Conservation (phyloP, 1,284 basidiomycete genomes). For the Kalmanozyma brasiliensis region DNA sequence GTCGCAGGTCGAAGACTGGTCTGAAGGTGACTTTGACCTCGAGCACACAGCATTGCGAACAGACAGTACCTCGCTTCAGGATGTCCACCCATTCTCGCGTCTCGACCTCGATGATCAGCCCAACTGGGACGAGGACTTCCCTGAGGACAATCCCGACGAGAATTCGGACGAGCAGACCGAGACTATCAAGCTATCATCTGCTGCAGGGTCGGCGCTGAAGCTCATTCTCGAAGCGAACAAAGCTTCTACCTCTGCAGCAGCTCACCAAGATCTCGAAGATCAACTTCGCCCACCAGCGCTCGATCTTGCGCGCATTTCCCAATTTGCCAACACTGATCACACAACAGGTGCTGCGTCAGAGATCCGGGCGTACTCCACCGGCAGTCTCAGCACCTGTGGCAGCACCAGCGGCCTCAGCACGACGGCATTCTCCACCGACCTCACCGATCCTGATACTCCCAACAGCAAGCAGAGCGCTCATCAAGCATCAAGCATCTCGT, state of each 20-base stretch:
- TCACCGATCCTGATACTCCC: conserved; percentile 50
- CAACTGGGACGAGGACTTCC: conserved; percentile 24
- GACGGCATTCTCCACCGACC: conserved; percentile 50
- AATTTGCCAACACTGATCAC: conserved; percentile 7
- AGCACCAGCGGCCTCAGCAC: conserved; percentile 51
- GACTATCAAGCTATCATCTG: conserved; percentile 45
- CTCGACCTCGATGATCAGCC: conserved; percentile 13
- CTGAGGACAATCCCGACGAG: conserved; percentile 17
- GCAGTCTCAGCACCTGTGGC: conserved; percentile 41
- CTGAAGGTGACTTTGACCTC: conserved; percentile 45
- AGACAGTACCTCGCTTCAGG: conserved; percentile 25
- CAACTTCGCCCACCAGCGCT: conserved; percentile 31
- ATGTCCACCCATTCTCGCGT: conserved; percentile 9
- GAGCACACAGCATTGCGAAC: conserved; percentile 37
- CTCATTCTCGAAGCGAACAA: conserved; percentile 36
- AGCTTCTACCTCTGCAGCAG: conserved; percentile 10
- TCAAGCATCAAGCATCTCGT: conserved; percentile 17
- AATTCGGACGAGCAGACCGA: conserved; percentile 44
- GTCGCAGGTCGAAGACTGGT: conserved; percentile 49
- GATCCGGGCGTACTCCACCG: conserved; percentile 13
- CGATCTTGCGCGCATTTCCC: conserved; percentile 14
- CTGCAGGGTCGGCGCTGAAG: conserved; percentile 40
- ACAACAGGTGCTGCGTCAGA: conserved; percentile 3
- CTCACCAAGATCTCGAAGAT: conserved; percentile 14
- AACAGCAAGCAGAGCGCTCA: conserved; percentile 27